Conservation (phyloP, 192 early-diverging fungal species). For the Backusella liffmaniae region DNA sequence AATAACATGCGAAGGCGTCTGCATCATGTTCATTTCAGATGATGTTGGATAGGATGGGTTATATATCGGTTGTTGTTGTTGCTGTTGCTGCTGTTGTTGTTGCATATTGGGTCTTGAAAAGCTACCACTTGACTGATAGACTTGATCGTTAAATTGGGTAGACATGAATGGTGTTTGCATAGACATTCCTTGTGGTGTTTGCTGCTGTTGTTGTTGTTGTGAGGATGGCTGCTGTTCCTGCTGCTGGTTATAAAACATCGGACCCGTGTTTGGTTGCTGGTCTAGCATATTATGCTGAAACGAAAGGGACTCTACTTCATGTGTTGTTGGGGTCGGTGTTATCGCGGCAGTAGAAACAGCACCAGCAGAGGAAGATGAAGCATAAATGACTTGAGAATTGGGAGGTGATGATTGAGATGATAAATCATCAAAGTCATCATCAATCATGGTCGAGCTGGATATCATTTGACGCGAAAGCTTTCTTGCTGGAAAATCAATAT, state of each 20-base stretch:
- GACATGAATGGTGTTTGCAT: neutral
- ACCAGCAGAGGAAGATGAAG: neutral
- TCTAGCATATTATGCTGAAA: neutral
- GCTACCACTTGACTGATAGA: neutral
- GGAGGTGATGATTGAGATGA: slow-evolving; percentile 11
- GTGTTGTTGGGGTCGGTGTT: neutral
- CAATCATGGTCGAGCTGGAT: neutral
- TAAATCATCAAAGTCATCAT: slow-evolving; percentile 16
- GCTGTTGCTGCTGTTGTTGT: too few relatives aligned
- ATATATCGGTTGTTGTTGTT: neutral
- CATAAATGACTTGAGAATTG: neutral
- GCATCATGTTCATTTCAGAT: neutral
- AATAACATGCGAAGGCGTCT: neutral
- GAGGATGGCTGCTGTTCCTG: neutral
- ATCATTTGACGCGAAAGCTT: slow-evolving; percentile 1
- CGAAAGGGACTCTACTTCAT: neutral
- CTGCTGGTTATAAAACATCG: neutral
- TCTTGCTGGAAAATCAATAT: slow-evolving; percentile 9
- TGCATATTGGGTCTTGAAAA: neutral
- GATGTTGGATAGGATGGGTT: neutral
- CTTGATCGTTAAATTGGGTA: neutral
- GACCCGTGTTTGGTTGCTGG: neutral
- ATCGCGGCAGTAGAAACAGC: neutral
- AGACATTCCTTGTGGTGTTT: neutral
- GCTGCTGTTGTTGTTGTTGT: neutral